phyloP scores from a whole-genome alignment of 768 basidiomycete genomes.

The Suillus clintonianus region DNA sequence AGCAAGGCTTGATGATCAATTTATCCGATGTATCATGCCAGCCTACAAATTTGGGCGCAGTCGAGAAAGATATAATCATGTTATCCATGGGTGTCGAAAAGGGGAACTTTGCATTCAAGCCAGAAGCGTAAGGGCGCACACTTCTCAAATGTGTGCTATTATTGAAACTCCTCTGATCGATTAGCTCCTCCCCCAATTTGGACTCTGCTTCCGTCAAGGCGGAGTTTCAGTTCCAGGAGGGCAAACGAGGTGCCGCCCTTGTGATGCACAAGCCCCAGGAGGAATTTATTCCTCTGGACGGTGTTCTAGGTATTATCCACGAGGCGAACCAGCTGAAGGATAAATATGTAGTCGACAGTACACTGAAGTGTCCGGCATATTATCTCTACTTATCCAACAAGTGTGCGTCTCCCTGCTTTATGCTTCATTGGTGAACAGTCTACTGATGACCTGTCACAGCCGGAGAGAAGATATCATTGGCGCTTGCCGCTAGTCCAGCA shows the following conservation, averaged over 20 bases:
- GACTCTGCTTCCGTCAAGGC: constrained; percentile 27
- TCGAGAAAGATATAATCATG: constrained; percentile 13
- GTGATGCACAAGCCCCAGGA: constrained; percentile 25
- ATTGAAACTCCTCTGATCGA: too few relatives aligned
- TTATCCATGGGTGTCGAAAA: constrained; percentile 8
- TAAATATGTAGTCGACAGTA: constrained; percentile 34
- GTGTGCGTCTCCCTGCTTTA: neutral
- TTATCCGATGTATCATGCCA: neutral
- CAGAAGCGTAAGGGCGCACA: constrained; percentile 7
- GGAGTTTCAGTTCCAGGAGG: constrained; percentile 22
- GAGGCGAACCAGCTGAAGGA: constrained; percentile 23
- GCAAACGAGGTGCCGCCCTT: constrained; percentile 25
- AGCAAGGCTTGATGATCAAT: neutral
- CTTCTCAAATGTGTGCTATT: neutral
- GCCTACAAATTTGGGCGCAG: constrained; percentile 1
- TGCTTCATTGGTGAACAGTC: constrained; percentile 7
- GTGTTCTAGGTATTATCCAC: constrained; percentile 26
- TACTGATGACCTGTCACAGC: neutral
- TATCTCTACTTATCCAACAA: constrained; percentile 35
- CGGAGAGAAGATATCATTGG: neutral
- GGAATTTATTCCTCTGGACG: constrained; percentile 11
- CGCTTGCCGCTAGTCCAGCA: constrained; percentile 9
- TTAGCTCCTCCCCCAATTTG: constrained; percentile 13
- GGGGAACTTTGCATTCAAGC: constrained; percentile 7
- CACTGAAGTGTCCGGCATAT: constrained; percentile 32